Percentiles rank a stretch among this genome's conserved stretches.
Conservation (phyloP, 2,329 filamentous ascomycete genomes). For the Pleomassaria siparia region DNA sequence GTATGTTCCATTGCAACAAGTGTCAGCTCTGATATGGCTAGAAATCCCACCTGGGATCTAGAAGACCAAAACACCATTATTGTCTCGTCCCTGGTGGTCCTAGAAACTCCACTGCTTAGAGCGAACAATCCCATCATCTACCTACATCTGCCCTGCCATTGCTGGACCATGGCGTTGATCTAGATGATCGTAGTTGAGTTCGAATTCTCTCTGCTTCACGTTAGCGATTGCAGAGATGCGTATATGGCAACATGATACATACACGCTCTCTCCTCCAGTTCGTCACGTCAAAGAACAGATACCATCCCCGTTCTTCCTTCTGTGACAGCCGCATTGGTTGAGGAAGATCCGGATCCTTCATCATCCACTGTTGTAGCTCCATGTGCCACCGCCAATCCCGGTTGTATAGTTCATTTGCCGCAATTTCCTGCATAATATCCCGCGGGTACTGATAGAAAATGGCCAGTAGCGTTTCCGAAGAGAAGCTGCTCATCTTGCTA, state of each 20-base stretch:
- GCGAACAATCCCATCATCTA: slow-evolving; percentile 1
- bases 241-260: slow-evolving; percentile 10
- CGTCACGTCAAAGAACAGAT: slow-evolving; percentile 57
- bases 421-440: slow-evolving; percentile 66
- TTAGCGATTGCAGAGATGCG: slow-evolving; percentile 17
- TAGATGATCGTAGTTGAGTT: slow-evolving; percentile 55
- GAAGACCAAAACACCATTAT: slow-evolving; percentile 1
- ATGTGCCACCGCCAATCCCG: slow-evolving; percentile 60
- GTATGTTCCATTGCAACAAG: slow-evolving; percentile 3
- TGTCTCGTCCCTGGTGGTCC: not conserved
- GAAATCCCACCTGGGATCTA: not conserved
- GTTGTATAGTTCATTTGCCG: slow-evolving; percentile 60
- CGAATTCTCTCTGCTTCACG: slow-evolving; percentile 49
- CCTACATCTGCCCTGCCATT: slow-evolving; percentile 30
- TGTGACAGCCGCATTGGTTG: slow-evolving; percentile 49
- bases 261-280: slow-evolving; percentile 56
- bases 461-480: slow-evolving; percentile 66
- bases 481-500: slow-evolving; percentile 60
- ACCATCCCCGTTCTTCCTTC: slow-evolving; percentile 54
- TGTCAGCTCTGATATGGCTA: not conserved
- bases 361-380: slow-evolving; percentile 56
- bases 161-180: slow-evolving; percentile 47
- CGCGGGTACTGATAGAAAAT: slow-evolving; percentile 70
- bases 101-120: not conserved
- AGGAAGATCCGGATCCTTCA: slow-evolving; percentile 52